These are phyloP conservation scores for Cryoendolithus antarcticus DNA, from an alignment of 2,329 filamentous ascomycete genomes.

Conservation along the genomic window DNA sequence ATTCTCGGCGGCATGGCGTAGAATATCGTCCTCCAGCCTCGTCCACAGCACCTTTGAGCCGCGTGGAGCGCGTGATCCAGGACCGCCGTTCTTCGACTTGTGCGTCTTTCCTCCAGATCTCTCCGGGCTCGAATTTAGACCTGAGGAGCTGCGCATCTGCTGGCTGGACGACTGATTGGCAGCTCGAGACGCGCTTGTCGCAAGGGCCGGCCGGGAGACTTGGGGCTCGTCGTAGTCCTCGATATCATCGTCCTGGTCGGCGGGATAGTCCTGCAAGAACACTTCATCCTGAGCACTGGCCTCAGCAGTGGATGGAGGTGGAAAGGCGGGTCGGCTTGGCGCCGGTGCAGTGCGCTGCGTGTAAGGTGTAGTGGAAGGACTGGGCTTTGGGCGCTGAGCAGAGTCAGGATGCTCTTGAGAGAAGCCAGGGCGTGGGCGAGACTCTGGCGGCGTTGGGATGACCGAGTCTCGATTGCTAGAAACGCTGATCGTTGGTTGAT, in stretches of 20 bases:
- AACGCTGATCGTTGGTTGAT: background rate
- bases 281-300: too few species aligned
- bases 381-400: constrained; percentile 4
- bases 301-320: too few species aligned
- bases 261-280: too few species aligned
- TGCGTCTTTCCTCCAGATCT: too few species aligned
- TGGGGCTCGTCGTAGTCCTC: constrained; percentile 4
- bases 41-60: background rate
- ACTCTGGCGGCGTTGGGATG: too few species aligned
- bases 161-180: too few species aligned
- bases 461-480: background rate
- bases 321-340: too few species aligned
- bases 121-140: too few species aligned
- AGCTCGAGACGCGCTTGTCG: too few species aligned
- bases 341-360: too few species aligned
- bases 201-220: background rate
- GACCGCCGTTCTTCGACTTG: too few species aligned
- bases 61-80: background rate
- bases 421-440: background rate
- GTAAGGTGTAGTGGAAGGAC: background rate
- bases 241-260: background rate
- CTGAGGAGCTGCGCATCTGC: too few species aligned
- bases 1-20: background rate
- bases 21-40: background rate
- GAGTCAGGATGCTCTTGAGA: constrained; percentile 1